A percentile compares a stretch with the other conserved stretches of the same genome.
Conservation (phyloP, 139 green algal species). For the Chlorella sp. region DNA sequence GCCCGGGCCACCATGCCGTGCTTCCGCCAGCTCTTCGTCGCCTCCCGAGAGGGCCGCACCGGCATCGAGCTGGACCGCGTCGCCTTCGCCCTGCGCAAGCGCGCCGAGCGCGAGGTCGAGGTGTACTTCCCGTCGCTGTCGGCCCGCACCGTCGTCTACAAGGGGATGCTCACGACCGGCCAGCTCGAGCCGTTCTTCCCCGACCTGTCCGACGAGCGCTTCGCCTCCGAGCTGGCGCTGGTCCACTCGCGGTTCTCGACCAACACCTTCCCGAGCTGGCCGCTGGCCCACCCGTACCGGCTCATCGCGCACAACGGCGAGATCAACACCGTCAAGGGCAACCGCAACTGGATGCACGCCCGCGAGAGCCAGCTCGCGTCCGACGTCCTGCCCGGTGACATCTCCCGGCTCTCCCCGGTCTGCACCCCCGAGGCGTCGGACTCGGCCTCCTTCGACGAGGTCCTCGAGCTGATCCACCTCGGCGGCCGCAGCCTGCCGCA, state of each 20-base stretch:
- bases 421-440: too few species aligned
- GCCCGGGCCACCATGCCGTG: constrained; percentile 73
- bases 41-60: not conserved
- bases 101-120: constrained; percentile 74
- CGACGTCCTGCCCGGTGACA: constrained; percentile 44
- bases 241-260: constrained; percentile 95
- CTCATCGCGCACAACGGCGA: constrained; percentile 92
- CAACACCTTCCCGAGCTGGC: constrained; percentile 95
- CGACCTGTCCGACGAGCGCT: constrained; percentile 72
- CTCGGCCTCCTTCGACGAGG: constrained; percentile 78
- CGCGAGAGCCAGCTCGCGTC: constrained; percentile 77
- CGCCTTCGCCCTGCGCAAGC: constrained; percentile 79
- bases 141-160: constrained; percentile 89
- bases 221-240: constrained; percentile 85
- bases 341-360: constrained; percentile 87
- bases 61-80: not conserved
- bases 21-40: constrained; percentile 85
- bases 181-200: constrained; percentile 82
- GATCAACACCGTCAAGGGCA: constrained; percentile 77
- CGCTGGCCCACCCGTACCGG: constrained; percentile 89
- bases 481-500: constrained; percentile 51
- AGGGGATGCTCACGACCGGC: constrained; percentile 90
- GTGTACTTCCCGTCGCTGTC: constrained; percentile 90
- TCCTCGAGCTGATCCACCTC: constrained; percentile 86
- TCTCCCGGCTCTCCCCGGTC: constrained; percentile 75